phyloP scores from a whole-genome alignment of 768 basidiomycete species.

The Boletus subcaerulescens region DNA sequence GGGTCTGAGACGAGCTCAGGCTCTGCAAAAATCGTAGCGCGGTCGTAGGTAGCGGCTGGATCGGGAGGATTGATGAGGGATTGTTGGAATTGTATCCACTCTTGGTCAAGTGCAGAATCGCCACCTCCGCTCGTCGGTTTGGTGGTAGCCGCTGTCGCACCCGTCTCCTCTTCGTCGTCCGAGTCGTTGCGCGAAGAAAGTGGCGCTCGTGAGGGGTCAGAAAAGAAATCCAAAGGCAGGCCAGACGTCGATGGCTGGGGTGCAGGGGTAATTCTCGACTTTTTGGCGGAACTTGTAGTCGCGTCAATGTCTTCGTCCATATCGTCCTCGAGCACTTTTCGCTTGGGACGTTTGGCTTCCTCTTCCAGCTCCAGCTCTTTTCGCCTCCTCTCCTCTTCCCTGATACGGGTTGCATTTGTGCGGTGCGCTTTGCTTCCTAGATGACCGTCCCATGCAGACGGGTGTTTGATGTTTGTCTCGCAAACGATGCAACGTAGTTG shows the following conservation, averaged over 20 bases:
- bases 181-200: slow-evolving; percentile 35
- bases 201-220: slow-evolving; percentile 61
- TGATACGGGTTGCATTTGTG: slow-evolving; percentile 56
- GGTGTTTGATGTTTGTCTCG: slow-evolving; percentile 61
- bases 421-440: slow-evolving; percentile 79
- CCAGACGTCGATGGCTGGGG: slow-evolving; percentile 10
- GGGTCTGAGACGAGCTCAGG: slow-evolving; percentile 51
- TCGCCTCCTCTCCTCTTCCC: slow-evolving; percentile 49
- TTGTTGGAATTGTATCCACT: slow-evolving; percentile 72
- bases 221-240: slow-evolving; percentile 77
- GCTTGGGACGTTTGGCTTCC: slow-evolving; percentile 38
- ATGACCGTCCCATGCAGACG: slow-evolving; percentile 86
- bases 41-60: slow-evolving; percentile 52
- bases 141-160: slow-evolving; percentile 1
- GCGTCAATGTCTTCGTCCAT: slow-evolving; percentile 18
- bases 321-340: slow-evolving; percentile 24
- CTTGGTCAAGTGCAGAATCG: slow-evolving; percentile 52
- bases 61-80: slow-evolving; percentile 49
- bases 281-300: slow-evolving; percentile 25
- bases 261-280: slow-evolving; percentile 23
- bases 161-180: slow-evolving; percentile 42
- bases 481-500: slow-evolving; percentile 72
- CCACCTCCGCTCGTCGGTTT: background rate
- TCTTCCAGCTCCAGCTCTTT: slow-evolving; percentile 37
- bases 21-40: slow-evolving; percentile 70